Conservation (phyloP, 129 eudicot species). For the Gnaphalium uliginosum region DNA sequence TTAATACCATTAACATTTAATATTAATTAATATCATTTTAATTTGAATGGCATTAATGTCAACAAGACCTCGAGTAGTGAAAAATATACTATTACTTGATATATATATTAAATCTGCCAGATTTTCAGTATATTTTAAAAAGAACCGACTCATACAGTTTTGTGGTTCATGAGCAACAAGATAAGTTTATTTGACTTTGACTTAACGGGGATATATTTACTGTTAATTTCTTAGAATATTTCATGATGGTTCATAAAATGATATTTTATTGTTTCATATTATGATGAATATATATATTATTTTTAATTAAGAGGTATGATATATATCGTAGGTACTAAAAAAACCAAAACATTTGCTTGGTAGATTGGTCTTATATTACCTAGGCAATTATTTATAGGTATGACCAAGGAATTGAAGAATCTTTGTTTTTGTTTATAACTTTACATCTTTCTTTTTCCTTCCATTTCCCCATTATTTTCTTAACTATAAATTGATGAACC, state of each 20-base stretch:
- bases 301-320: too few relatives aligned
- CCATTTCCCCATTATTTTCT: background rate
- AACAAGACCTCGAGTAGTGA: conserved; percentile 39
- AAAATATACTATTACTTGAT: background rate
- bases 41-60: conserved; percentile 37
- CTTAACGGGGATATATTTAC: background rate
- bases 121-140: conserved; percentile 29
- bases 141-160: conserved; percentile 22
- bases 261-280: too few relatives aligned
- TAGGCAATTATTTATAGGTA: background rate
- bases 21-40: background rate
- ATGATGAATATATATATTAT: too few relatives aligned
- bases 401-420: conserved; percentile 23
- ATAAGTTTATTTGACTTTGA: background rate
- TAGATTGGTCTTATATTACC: conserved; percentile 8
- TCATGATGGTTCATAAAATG: too few relatives aligned
- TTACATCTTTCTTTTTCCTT: background rate
- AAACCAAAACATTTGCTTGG: background rate
- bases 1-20: conserved; percentile 17
- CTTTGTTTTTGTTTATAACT: conserved; percentile 15
- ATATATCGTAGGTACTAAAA: too few relatives aligned
- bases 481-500: background rate
- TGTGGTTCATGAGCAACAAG: background rate
- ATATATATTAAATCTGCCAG: conserved; percentile 16
- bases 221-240: background rate